These are phyloP conservation scores for Drosera capensis DNA, from an alignment of 148 eudicot species.

Conservation along the genomic window DNA sequence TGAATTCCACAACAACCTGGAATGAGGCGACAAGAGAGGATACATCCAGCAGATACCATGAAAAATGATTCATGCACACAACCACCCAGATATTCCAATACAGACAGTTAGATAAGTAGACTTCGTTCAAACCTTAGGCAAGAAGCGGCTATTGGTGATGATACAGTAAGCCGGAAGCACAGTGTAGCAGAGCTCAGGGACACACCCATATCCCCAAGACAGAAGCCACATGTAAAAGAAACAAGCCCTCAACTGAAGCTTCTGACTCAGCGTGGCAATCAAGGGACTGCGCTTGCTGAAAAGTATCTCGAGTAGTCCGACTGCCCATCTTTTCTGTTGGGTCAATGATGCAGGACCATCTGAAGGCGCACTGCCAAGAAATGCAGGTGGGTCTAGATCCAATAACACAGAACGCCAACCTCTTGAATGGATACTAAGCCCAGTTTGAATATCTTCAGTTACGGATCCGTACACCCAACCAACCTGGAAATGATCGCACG, in stretches of 20 bases:
- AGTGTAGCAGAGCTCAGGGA: constrained; percentile 21
- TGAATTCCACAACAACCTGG: background rate
- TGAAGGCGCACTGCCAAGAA: constrained; percentile 21
- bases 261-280: background rate
- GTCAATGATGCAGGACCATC: constrained; percentile 11
- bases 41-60: background rate
- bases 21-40: too few relatives aligned
- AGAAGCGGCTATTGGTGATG: constrained; percentile 12
- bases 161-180: constrained; percentile 20
- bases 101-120: background rate
- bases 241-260: constrained; percentile 16
- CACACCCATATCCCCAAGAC: constrained; percentile 14
- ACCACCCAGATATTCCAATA: too few relatives aligned
- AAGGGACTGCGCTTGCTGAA: constrained; percentile 14
- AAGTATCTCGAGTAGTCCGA: constrained; percentile 17
- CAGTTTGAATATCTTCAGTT: constrained; percentile 19
- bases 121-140: constrained; percentile 13
- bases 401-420: constrained; percentile 17
- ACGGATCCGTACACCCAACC: constrained; percentile 26
- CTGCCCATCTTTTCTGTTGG: constrained; percentile 28
- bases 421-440: constrained; percentile 16
- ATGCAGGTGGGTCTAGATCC: constrained; percentile 9
- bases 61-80: background rate
- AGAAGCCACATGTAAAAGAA: constrained; percentile 13
- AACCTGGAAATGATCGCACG: constrained; percentile 6